Base-by-base conservation (phyloP, 2,329 filamentous ascomycete genomes). In the Trichoderma sp. region DNA sequence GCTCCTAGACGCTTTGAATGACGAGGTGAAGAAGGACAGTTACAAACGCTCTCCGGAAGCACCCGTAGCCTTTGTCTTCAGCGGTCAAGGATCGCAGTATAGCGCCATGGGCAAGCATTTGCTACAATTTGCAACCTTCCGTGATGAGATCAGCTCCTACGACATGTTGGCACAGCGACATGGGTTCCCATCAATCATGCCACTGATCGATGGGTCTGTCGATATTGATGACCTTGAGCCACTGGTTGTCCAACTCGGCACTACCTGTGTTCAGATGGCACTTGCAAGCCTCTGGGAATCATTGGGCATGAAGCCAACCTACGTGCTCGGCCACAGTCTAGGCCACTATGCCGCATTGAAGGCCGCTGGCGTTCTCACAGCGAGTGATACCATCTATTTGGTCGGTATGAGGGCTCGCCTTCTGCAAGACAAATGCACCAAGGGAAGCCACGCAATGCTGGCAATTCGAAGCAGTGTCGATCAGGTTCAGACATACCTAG, bases 301-400 rank as follows among this genome's bases (percentile, higher is more conserved):
- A 4, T 79, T 80, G 71, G 87, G 87, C 28, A 81, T 90, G 71
- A 80, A 78, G 59, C 88, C 88, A 3, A 84, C 83, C 88, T 77
- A 86, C n/a, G 87, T 83, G 8, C 87, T 90, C 3, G 88, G 88
- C 15, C 88, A 89, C 79, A 93, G 90, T 53, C 72, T 76, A 5
- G 74, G 74, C 8, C 73, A 76, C 26, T 76, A 75, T 23, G 74
- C 74, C 1, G 76, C 83, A 92, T 39, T 94, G 9, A 86, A 92
- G 76, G 86, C 90, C 55, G 90, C 91, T 67, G 92, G 91, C 66
- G 91, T 93, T 23, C 83, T 94, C 23, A 92, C 91, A 13, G 89
- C 88, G 23, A 89, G 88, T 75, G 92, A 94, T 78, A 88, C 91
- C 76, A 87, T 96, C 70, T 91, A 90, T 74, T 85, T 95, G 1